Base-by-base conservation (phyloP, 2,329 filamentous ascomycete genomes). In the Aureobasidium subglaciale region DNA sequence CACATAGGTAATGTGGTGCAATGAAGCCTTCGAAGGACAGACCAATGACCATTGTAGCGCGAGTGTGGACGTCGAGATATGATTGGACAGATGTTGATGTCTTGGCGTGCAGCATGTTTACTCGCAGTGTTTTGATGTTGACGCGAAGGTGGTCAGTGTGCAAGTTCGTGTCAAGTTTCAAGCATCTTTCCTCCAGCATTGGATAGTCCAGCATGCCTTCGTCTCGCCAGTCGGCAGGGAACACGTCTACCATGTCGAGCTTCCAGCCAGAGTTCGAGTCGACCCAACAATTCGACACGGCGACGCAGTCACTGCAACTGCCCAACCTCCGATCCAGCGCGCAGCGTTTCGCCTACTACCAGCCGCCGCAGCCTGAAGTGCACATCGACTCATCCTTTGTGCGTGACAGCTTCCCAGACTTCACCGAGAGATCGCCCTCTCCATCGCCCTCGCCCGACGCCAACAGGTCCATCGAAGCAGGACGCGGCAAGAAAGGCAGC, bases 381-480 rank as follows among this genome's bases (percentile, higher is more conserved):
- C 42, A 56, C 25, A 56, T 56, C 7, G 43, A 56, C 37, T 38
- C 43, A 5, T 49, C 55, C 2, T 37, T 40, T 4, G 55, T 42
- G 9, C 32, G 43, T 20, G 55, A 56, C 27, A 35, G 35, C 27
- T 56, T 56, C 16, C 43, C 55, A 10, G 55, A 56, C 55, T 56
- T 56, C 10, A 56, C 55, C 11, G 18, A 49, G 5, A 32, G 50
- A 18, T 46, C 40, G 9, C n/a, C n/a, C n/a, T n/a, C n/a, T n/a
- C 40, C 40, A 4, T 55, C 52, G n/a, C 40, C 40, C 13, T 55
- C 53, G 27, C 41, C 41, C 18, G 41, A 46, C 11, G 30, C 32
- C 2, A 29, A 22, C 32, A 9, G 24, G 58, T 82, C 80, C 2
- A 73, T 85, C 56, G 82, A 85, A 63, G 65, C 81, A 29, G 80